Percentiles rank a stretch among this genome's conserved stretches.
These are phyloP conservation scores for Cudoniella acicularis DNA, from an alignment of 495 filamentous ascomycete genomes.

Conservation along the genomic window DNA sequence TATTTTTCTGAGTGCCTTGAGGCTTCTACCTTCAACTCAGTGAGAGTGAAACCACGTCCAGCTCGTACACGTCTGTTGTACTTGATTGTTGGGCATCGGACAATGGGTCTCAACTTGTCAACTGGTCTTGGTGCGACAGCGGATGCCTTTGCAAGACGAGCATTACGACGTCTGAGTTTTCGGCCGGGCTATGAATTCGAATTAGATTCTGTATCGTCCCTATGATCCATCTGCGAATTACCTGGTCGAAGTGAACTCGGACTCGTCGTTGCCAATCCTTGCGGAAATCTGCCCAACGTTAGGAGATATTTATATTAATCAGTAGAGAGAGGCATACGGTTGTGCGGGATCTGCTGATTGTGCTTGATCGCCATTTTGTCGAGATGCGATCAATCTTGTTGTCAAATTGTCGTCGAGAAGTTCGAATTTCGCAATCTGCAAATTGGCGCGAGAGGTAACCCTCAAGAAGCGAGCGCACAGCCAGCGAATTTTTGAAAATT, in stretches of 20 bases:
- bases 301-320: slow-evolving; percentile 1
- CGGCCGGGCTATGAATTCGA: slow-evolving; percentile 71
- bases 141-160: slow-evolving; percentile 87
- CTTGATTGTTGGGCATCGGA: slow-evolving; percentile 78
- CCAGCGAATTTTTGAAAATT: background rate
- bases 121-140: slow-evolving; percentile 92
- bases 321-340: slow-evolving; percentile 61
- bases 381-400: slow-evolving; percentile 17
- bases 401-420: slow-evolving; percentile 31
- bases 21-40: slow-evolving; percentile 86
- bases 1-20: slow-evolving; percentile 1
- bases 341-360: slow-evolving; percentile 98
- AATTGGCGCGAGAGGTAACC: too few relatives aligned
- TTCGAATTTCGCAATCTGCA: slow-evolving; percentile 2
- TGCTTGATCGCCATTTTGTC: slow-evolving; percentile 85
- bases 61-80: slow-evolving; percentile 98
- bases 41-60: slow-evolving; percentile 93
- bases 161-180: slow-evolving; percentile 85
- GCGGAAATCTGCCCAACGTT: slow-evolving; percentile 76
- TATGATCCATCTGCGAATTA: slow-evolving; percentile 44
- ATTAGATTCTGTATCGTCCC: slow-evolving; percentile 27
- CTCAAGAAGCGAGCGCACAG: slow-evolving; percentile 3
- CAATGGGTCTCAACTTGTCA: slow-evolving; percentile 93
- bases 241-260: slow-evolving; percentile 98
- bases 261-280: slow-evolving; percentile 99